phyloP scores from a whole-genome alignment of 2,329 filamentous ascomycete genomes.

The Aspergillus calidoustus region DNA sequence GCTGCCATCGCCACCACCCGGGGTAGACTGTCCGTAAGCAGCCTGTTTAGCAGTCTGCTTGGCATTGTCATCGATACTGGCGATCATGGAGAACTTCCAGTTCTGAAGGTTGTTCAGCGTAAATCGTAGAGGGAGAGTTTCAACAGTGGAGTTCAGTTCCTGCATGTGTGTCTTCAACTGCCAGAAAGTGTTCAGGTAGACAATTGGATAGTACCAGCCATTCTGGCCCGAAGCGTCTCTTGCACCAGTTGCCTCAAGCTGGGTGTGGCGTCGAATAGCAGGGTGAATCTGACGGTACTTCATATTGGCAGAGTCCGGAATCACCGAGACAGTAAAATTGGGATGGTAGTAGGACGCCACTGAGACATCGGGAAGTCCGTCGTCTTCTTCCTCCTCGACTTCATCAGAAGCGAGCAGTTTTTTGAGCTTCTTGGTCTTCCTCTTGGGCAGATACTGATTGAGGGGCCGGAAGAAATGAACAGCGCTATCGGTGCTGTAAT shows the following conservation, averaged over 20 bases:
- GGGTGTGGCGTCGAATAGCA: slow-evolving; percentile 75
- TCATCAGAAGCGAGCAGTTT: slow-evolving; percentile 72
- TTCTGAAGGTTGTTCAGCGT: slow-evolving; percentile 78
- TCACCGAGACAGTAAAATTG: slow-evolving; percentile 86
- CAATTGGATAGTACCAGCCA: slow-evolving; percentile 88
- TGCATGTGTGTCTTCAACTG: slow-evolving; percentile 91
- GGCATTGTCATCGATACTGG: slow-evolving; percentile 83
- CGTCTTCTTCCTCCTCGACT: slow-evolving; percentile 54
- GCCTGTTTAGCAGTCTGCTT: slow-evolving; percentile 81
- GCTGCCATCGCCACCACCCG: slow-evolving; percentile 82
- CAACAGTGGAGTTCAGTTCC: slow-evolving; percentile 86
- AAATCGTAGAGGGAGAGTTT: slow-evolving; percentile 78
- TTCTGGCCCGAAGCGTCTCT: slow-evolving; percentile 84
- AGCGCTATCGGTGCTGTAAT: slow-evolving; percentile 75
- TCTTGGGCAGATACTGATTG: slow-evolving; percentile 89
- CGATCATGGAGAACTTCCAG: slow-evolving; percentile 89
- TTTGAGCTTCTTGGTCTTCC: slow-evolving; percentile 84
- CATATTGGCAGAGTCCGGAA: slow-evolving; percentile 77
- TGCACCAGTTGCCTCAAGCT: slow-evolving; percentile 77
- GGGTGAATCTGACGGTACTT: slow-evolving; percentile 71
- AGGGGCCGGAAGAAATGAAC: slow-evolving; percentile 84
- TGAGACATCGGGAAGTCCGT: slow-evolving; percentile 65
- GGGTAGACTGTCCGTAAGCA: slow-evolving; percentile 71
- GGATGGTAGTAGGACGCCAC: slow-evolving; percentile 91
- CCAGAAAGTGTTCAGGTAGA: slow-evolving; percentile 98